phyloP scores from a whole-genome alignment of 1,139 yeast species.

The Williopsis jadinii region DNA sequence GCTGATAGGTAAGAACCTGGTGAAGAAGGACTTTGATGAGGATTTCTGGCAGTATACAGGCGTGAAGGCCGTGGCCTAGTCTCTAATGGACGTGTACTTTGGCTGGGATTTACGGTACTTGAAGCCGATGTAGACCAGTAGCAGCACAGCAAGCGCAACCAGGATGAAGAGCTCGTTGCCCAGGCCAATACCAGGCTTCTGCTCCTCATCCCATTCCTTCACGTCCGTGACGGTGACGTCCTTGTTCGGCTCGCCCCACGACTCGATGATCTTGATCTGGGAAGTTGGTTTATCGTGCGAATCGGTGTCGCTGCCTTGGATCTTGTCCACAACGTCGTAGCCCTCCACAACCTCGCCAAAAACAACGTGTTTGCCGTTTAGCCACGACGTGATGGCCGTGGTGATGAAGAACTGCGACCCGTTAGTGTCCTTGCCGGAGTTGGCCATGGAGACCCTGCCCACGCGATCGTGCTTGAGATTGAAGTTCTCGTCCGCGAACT shows the following conservation, averaged over 20 bases:
- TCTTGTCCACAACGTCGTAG: conserved; percentile 48
- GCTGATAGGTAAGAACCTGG: conserved; percentile 68
- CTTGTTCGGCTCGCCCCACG: conserved; percentile 27
- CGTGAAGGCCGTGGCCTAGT: conserved; percentile 3
- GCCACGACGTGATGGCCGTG: conserved; percentile 55
- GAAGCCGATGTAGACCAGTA: conserved; percentile 12
- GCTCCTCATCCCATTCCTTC: conserved; percentile 19
- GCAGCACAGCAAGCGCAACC: conserved; percentile 14
- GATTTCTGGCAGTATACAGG: conserved; percentile 14
- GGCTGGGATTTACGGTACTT: conserved; percentile 6
- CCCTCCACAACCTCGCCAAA: conserved; percentile 75
- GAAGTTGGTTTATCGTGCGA: conserved; percentile 31
- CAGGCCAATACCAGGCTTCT: conserved; percentile 12
- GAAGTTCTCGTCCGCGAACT: conserved; percentile 68
- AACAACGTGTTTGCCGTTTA: conserved; percentile 71
- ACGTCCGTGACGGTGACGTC: conserved; percentile 16
- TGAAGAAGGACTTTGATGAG: conserved; percentile 26
- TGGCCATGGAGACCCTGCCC: conserved; percentile 76
- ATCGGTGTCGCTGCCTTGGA: conserved; percentile 44
- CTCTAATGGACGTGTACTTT: conserved; percentile 22
- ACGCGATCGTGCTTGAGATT: conserved; percentile 52
- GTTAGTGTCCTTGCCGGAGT: conserved; percentile 72
- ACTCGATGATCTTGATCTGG: conserved; percentile 39
- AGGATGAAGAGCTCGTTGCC: conserved; percentile 15
- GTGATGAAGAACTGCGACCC: conserved; percentile 78